Evolutionary conservation across 1,284 basidiomycete genomes (phyloP).

Genomic region (Fereydounia khargensis): DNA sequence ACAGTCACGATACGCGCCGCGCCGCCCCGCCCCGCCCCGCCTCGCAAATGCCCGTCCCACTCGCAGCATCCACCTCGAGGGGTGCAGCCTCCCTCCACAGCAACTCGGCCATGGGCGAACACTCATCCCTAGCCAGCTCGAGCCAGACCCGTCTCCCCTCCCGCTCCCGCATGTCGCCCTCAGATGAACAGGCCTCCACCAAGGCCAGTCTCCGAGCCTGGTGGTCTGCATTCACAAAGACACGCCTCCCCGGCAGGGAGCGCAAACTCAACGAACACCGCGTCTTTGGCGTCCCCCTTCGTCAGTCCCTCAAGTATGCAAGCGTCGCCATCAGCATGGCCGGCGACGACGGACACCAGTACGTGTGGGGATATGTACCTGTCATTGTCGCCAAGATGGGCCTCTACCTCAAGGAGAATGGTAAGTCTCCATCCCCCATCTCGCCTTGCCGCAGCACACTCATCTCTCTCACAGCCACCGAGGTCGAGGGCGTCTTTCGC

Average conservation of each 20-base stretch:
- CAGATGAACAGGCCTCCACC: slow-evolving; percentile 39
- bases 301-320: slow-evolving; percentile 79
- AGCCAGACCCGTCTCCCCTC: too few relatives aligned
- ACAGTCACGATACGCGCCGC: too few relatives aligned
- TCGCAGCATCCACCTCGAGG: too few relatives aligned
- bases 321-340: slow-evolving; percentile 93
- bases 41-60: too few relatives aligned
- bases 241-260: slow-evolving; percentile 15
- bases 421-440: slow-evolving; percentile 2
- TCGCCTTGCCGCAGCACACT: neutral
- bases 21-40: too few relatives aligned
- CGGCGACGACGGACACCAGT: slow-evolving; percentile 60
- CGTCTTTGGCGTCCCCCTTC: slow-evolving; percentile 80
- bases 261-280: slow-evolving; percentile 21
- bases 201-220: slow-evolving; percentile 40
- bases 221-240: slow-evolving; percentile 49
- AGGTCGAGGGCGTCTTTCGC: slow-evolving; percentile 92
- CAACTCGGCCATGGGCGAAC: too few relatives aligned
- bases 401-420: slow-evolving; percentile 59
- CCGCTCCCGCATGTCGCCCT: neutral
- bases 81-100: too few relatives aligned
- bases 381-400: slow-evolving; percentile 95
- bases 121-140: too few relatives aligned
- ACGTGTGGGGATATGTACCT: slow-evolving; percentile 73
- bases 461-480: slow-evolving; percentile 67